Evolutionary conservation across 768 basidiomycete genomes (phyloP), one percentile per base, ranked within the genome.

Genomic region (Coprinopsis sp.): DNA sequence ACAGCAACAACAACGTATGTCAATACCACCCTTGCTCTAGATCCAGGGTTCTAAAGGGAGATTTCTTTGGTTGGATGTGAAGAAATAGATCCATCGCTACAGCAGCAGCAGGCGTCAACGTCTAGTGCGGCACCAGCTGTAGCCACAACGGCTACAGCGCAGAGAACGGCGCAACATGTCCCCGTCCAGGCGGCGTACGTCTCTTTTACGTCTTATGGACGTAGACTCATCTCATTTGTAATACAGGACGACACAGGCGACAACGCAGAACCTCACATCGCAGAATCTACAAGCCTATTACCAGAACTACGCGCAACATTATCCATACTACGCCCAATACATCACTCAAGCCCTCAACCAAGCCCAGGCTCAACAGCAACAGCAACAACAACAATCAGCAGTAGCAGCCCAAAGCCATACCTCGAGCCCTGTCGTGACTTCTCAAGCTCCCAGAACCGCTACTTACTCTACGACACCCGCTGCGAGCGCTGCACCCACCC

Each of bases 11-110:
- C n/a, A n/a, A 33, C 39, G 30, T 34, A 34, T n/a, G 40, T 30
- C 12, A 31, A 11, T 25, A 33, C 8, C 10, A 12, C 11, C 36
- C 8, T 37, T 18, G 11, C 36, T 37, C 18, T 8, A 12, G 18
- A 37, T 8, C 11, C 10, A 21, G 36, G 36, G 18, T 37, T 8
- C 36, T 12, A 31, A 8, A 8, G 30, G n/a, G 27, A 12, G 7
- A 6, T 10, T 27, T 42, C 16, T 13, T 11, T 46, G 19, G 24
- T n/a, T 23, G 6, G 25, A 7, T 2, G 14, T 16, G 21, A 18
- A 27, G 7, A 79, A 10, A 82, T 83, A 43, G 81, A 84, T 58
- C 81, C 82, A 24, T 78, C 78, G n/a, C 67, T 84, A 34, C 82
- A 84, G 61, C 77, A 79, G 48, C 79, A 82, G 18, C 38, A 39